Evolutionary conservation across 805 yeast genomes (phyloP).

Genomic region (Blastobotrys mokoenaii): DNA sequence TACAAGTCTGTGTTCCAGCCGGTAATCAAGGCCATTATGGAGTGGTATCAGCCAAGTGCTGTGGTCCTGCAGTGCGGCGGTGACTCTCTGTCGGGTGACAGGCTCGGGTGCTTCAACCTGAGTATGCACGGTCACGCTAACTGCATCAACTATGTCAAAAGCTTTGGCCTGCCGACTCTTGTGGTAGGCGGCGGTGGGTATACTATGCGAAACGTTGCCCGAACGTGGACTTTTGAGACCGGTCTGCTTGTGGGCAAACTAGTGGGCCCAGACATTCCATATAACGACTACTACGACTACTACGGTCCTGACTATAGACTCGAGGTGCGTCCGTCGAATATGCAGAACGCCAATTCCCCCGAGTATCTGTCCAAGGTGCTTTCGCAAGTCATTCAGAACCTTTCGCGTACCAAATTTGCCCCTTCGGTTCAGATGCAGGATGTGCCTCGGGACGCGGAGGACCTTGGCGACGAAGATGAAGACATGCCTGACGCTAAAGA

Average conservation of each 20-base stretch:
- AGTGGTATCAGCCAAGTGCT: slow-evolving; percentile 86
- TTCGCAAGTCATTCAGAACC: slow-evolving; percentile 63
- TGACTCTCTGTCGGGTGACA: slow-evolving; percentile 87
- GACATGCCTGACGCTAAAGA: slow-evolving; percentile 74
- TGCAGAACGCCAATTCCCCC: slow-evolving; percentile 92
- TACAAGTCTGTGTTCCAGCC: slow-evolving; percentile 67
- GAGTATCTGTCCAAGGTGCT: slow-evolving; percentile 83
- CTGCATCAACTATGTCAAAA: slow-evolving; percentile 82
- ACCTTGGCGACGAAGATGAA: slow-evolving; percentile 78
- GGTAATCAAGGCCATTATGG: slow-evolving; percentile 74
- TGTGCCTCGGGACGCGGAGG: slow-evolving; percentile 85
- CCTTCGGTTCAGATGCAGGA: slow-evolving; percentile 94
- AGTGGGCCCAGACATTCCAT: slow-evolving; percentile 58
- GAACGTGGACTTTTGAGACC: slow-evolving; percentile 95
- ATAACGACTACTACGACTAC: slow-evolving; percentile 94
- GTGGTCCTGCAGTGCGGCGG: slow-evolving; percentile 98
- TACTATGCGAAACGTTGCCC: slow-evolving; percentile 88
- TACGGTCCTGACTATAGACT: slow-evolving; percentile 95
- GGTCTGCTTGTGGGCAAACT: slow-evolving; percentile 58
- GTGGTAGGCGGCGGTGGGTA: slow-evolving; percentile 98
- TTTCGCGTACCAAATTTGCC: slow-evolving; percentile 87
- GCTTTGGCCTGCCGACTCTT: slow-evolving; percentile 82
- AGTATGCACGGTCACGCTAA: slow-evolving; percentile 92
- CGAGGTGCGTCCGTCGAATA: slow-evolving; percentile 90
- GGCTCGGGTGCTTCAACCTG: slow-evolving; percentile 88